Conservation (phyloP, 176 grass and related monocot species). For the Aegilops bicornis region DNA sequence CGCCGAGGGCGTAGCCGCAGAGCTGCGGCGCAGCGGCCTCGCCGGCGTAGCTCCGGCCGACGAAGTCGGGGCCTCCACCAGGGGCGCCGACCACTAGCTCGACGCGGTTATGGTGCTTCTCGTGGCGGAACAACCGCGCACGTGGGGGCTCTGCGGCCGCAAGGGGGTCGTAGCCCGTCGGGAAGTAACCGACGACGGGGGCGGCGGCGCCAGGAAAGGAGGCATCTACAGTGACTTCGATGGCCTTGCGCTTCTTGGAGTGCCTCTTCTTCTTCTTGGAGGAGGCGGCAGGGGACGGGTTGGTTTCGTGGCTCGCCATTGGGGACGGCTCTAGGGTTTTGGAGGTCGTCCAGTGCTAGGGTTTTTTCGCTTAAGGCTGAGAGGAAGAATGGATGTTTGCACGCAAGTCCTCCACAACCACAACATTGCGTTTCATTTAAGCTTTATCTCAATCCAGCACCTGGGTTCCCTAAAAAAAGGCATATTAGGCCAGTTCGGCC, state of each 20-base stretch:
- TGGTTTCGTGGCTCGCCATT: conserved; percentile 32
- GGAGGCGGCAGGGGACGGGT: conserved; percentile 17
- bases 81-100: conserved; percentile 58
- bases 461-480: no score
- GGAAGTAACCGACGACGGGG: conserved; percentile 80
- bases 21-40: conserved; percentile 65
- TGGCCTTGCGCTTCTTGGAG: conserved; percentile 43
- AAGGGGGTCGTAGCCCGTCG: conserved; percentile 70
- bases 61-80: conserved; percentile 56
- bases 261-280: conserved; percentile 56
- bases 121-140: conserved; percentile 45
- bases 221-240: conserved; percentile 11
- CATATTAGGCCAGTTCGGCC: no score
- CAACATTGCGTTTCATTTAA: no score
- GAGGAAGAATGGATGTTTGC: background rate
- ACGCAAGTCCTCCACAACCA: no score
- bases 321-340: conserved; percentile 38
- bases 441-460: no score
- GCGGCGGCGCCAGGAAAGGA: conserved; percentile 17
- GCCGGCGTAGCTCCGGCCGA: conserved; percentile 71
- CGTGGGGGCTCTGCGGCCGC: background rate
- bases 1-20: conserved; percentile 72
- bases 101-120: conserved; percentile 43
- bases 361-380: background rate
- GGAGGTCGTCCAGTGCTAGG: background rate